Conservation (phyloP, 768 basidiomycete genomes). For the Megacollybia marginata region DNA sequence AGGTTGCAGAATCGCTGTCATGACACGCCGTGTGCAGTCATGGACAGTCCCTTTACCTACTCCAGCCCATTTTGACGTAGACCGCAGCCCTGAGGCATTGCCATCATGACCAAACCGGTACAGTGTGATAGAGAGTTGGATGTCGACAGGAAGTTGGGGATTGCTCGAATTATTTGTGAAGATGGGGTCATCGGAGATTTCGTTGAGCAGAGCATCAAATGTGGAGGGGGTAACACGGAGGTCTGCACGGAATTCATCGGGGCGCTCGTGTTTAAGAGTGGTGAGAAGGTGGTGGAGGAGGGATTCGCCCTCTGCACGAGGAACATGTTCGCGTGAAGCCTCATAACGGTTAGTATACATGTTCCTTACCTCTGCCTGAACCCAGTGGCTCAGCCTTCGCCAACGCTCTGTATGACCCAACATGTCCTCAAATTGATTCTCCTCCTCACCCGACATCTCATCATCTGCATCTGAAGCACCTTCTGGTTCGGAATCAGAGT, state of each 20-base stretch:
- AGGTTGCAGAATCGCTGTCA: slow-evolving; percentile 20
- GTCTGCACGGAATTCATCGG: slow-evolving; percentile 20
- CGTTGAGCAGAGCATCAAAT: slow-evolving; percentile 23
- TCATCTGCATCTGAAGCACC: slow-evolving; percentile 2
- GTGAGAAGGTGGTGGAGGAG: slow-evolving; percentile 11
- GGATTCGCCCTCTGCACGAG: slow-evolving; percentile 4
- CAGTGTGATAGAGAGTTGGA: slow-evolving; percentile 32
- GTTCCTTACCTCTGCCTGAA: background rate
- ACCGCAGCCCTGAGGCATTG: slow-evolving; percentile 24
- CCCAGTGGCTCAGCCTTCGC: slow-evolving; percentile 2
- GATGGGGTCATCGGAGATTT: too few species aligned
- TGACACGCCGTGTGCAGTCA: slow-evolving; percentile 18
- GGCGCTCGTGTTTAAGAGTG: slow-evolving; percentile 12
- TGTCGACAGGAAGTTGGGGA: slow-evolving; percentile 16
- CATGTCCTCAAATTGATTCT: background rate
- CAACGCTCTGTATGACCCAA: background rate
- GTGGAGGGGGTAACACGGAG: slow-evolving; percentile 23
- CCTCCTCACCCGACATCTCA: slow-evolving; percentile 1
- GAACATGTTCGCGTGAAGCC: slow-evolving; percentile 1
- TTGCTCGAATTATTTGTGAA: slow-evolving; percentile 19
- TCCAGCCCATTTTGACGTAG: slow-evolving; percentile 33
- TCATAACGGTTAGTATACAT: slow-evolving; percentile 7
- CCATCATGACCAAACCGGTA: slow-evolving; percentile 31
- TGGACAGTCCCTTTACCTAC: slow-evolving; percentile 22
- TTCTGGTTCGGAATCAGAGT: too few species aligned